Evolutionary conservation across 1,284 basidiomycete genomes (phyloP), one percentile per base, ranked within the genome.

Genomic region (Flammula alnicola): DNA sequence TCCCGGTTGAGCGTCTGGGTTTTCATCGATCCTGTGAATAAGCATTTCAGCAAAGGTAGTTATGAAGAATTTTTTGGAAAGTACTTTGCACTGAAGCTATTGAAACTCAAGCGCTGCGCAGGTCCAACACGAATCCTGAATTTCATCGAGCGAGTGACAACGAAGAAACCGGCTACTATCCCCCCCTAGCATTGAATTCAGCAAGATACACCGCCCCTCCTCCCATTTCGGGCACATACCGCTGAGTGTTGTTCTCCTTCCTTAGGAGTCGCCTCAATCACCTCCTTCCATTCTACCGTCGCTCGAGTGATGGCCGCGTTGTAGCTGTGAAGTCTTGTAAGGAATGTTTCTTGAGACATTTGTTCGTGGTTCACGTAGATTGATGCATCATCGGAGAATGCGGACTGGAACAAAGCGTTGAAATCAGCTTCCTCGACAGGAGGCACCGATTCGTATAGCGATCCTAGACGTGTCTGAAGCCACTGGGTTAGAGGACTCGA

Each of bases 31-130:
- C n/a, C n/a, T n/a, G n/a, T n/a, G n/a, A n/a, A n/a, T n/a, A n/a
- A n/a, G n/a, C n/a, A n/a, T n/a, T n/a, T n/a, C n/a, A n/a, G n/a
- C n/a, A n/a, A n/a, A n/a, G n/a, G n/a, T n/a, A n/a, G n/a, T n/a
- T n/a, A n/a, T n/a, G n/a, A n/a, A n/a, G n/a, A n/a, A n/a, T n/a
- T n/a, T n/a, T n/a, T n/a, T n/a, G n/a, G n/a, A n/a, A n/a, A n/a
- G 9, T 39, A 78, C 78, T 61, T 74, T 11, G 75, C 75, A 43
- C 71, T 78, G 45, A 80, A 76, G 10, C 63, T 54, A 37, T 76
- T 60, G 32, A 66, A 60, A 26, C 65, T 70, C 10, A 59, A 55
- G 12, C 58, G 68, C 50, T 77, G 71, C 4, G 73, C 76, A 14
- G 70, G 71, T 1, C 58, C 60, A 2, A 59, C 78, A 16, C 78